Evolutionary conservation across 352 stramenopile species (phyloP).

Genomic region (Phytopythium oedochilum): DNA sequence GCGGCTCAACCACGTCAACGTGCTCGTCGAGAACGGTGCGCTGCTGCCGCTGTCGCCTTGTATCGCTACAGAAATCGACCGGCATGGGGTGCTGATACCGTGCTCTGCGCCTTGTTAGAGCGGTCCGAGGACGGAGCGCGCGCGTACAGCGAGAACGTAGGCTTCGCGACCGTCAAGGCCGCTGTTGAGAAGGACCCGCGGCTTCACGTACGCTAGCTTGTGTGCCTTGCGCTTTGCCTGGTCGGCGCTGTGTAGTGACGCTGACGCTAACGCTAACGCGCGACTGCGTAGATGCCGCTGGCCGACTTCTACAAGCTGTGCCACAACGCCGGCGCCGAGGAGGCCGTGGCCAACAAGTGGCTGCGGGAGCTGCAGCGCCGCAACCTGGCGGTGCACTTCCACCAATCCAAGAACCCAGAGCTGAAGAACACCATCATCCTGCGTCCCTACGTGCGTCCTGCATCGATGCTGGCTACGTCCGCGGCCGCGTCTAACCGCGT

Average conservation of each 20-base stretch:
- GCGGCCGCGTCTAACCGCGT: background rate
- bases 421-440: constrained; percentile 68
- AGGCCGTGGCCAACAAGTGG: constrained; percentile 73
- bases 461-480: too few relatives aligned
- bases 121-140: constrained; percentile 21
- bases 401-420: constrained; percentile 57
- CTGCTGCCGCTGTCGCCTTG: too few relatives aligned
- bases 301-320: constrained; percentile 72
- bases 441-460: constrained; percentile 41
- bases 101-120: too few relatives aligned
- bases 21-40: constrained; percentile 46
- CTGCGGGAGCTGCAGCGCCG: constrained; percentile 68
- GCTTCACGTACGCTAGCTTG: constrained; percentile 42
- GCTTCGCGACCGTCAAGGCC: constrained; percentile 63
- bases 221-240: too few relatives aligned
- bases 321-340: constrained; percentile 58
- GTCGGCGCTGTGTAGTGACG: too few relatives aligned
- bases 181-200: constrained; percentile 54
- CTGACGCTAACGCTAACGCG: background rate
- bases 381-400: constrained; percentile 73
- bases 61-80: background rate
- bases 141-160: constrained; percentile 35
- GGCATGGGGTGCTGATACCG: background rate
- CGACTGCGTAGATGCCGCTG: constrained; percentile 54
- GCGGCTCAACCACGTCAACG: constrained; percentile 60